Conservation (phyloP, 371 early-diverging fungal species). For the Syncephalastrum monosporum region DNA sequence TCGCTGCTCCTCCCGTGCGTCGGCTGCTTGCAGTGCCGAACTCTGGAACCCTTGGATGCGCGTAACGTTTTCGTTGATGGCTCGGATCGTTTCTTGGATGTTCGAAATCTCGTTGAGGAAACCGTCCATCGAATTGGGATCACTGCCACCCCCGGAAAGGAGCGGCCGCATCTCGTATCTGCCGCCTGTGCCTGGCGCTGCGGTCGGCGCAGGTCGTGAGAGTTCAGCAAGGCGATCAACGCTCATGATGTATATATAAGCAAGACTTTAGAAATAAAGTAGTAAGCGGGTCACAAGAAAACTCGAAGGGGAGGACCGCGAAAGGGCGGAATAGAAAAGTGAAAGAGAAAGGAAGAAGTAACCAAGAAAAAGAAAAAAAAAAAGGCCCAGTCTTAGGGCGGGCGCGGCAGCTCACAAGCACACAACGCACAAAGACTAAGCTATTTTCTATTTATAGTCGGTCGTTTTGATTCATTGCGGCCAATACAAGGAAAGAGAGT, state of each 20-base stretch:
- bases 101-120: constrained; percentile 39
- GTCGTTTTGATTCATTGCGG: too few species aligned
- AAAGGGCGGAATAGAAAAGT: constrained; percentile 3
- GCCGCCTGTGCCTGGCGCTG: constrained; percentile 11
- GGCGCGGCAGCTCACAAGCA: too few species aligned
- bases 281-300: constrained; percentile 3
- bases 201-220: constrained; percentile 15
- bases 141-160: constrained; percentile 26
- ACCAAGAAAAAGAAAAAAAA: constrained; percentile 3
- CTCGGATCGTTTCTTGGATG: constrained; percentile 37
- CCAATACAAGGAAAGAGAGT: too few species aligned
- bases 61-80: constrained; percentile 38
- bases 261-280: too few species aligned
- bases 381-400: neutral
- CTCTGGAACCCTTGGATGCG: constrained; percentile 33
- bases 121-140: constrained; percentile 30
- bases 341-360: constrained; percentile 9
- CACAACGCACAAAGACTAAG: too few species aligned
- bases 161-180: constrained; percentile 50
- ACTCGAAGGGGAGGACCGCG: constrained; percentile 3
- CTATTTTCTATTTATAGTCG: too few species aligned
- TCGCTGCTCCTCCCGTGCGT: constrained; percentile 33
- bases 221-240: constrained; percentile 50
- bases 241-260: constrained; percentile 26
- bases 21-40: constrained; percentile 41